Conservation (phyloP, 2,329 filamentous ascomycete genomes). For the Blastomyces emzantsi region DNA sequence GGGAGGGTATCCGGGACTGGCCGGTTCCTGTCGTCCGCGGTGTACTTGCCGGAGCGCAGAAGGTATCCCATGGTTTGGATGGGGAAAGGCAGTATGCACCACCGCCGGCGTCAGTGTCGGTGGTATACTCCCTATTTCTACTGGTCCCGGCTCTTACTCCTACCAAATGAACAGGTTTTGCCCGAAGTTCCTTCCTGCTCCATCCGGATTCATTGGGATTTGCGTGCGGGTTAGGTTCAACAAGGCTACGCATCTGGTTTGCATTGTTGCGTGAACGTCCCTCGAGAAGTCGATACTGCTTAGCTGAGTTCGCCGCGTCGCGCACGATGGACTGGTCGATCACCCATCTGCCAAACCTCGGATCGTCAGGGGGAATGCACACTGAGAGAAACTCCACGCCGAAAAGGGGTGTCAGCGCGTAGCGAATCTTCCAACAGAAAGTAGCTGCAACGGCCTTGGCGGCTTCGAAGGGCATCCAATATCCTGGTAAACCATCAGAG, state of each 20-base stretch:
- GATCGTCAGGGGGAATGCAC: slow-evolving; percentile 57
- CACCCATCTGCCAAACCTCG: slow-evolving; percentile 28
- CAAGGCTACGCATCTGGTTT: neutral
- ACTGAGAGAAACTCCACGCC: slow-evolving; percentile 66
- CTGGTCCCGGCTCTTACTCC: neutral
- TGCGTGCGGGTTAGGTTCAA: neutral
- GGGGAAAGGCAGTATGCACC: slow-evolving; percentile 8
- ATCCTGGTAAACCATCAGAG: slow-evolving; percentile 51
- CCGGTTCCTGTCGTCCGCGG: slow-evolving; percentile 21
- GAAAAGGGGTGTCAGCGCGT: slow-evolving; percentile 82
- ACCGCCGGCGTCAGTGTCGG: neutral
- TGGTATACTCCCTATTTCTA: neutral
- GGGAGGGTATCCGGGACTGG: slow-evolving; percentile 17
- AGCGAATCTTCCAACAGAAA: slow-evolving; percentile 78
- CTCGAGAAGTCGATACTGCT: slow-evolving; percentile 16
- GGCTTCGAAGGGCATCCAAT: slow-evolving; percentile 90
- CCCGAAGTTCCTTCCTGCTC: slow-evolving; percentile 3
- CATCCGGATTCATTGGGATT: neutral
- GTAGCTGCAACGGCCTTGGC: slow-evolving; percentile 80
- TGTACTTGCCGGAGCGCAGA: slow-evolving; percentile 34
- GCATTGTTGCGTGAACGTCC: neutral
- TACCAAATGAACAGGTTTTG: neutral
- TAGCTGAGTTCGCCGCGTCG: slow-evolving; percentile 19
- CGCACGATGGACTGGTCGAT: slow-evolving; percentile 19
- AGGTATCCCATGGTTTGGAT: neutral